These are phyloP conservation scores for Camillea tinctor DNA, from an alignment of 2,329 filamentous ascomycete genomes.

Conservation along the genomic window DNA sequence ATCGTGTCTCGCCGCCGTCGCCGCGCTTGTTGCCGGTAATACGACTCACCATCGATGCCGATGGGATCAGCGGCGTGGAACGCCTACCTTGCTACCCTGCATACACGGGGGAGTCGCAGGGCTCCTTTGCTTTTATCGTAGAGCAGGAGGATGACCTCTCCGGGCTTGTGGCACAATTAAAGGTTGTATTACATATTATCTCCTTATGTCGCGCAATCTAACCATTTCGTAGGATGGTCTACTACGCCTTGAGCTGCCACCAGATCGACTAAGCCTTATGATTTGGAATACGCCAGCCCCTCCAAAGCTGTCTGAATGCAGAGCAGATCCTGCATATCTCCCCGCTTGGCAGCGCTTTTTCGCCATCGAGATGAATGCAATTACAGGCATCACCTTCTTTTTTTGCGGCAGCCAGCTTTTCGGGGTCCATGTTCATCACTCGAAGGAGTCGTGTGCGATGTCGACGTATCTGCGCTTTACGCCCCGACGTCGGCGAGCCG, in stretches of 20 bases:
- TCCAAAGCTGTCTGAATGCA: slow-evolving; percentile 5
- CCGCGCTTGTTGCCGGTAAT: slow-evolving; percentile 1
- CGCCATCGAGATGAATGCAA: slow-evolving; percentile 4
- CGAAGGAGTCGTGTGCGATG: not conserved
- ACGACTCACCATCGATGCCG: slow-evolving; percentile 1
- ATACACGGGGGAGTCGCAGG: slow-evolving; percentile 4
- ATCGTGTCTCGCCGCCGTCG: not conserved
- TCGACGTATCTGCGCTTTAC: slow-evolving; percentile 4
- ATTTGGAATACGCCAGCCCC: slow-evolving; percentile 10
- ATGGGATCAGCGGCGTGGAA: slow-evolving; percentile 6
- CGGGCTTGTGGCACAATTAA: slow-evolving; percentile 2
- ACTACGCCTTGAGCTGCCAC: slow-evolving; percentile 4
- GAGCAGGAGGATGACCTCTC: slow-evolving; percentile 1
- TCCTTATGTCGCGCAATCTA: not conserved
- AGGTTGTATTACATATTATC: slow-evolving; percentile 1
- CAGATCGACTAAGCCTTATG: not conserved
- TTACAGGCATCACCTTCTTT: slow-evolving; percentile 12
- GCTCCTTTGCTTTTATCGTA: slow-evolving; percentile 4
- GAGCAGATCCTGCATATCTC: not conserved
- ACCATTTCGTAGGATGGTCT: slow-evolving; percentile 1
- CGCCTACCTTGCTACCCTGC: not conserved
- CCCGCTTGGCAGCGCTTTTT: slow-evolving; percentile 5
- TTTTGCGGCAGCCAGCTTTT: slow-evolving; percentile 4
- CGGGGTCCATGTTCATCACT: slow-evolving; percentile 6
- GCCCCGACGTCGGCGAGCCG: not conserved